These are phyloP conservation scores for Alternaria atra DNA, from an alignment of 2,329 filamentous ascomycete species.

Conservation along the genomic window DNA sequence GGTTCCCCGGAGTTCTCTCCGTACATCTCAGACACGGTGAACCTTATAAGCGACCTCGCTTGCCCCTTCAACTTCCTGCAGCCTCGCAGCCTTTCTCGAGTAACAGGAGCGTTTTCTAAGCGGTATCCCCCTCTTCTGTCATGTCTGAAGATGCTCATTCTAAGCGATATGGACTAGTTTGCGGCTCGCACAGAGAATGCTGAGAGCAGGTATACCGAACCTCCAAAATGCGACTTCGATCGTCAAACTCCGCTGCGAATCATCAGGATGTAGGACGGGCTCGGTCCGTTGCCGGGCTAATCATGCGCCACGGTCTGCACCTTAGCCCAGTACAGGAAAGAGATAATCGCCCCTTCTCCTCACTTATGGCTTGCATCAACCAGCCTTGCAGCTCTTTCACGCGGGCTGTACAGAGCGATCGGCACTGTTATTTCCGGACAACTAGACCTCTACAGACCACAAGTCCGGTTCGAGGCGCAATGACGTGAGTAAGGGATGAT, in stretches of 20 bases:
- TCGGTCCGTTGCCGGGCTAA: constrained; percentile 19
- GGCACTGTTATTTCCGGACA: background rate
- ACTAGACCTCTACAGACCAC: background rate
- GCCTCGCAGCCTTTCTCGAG: background rate
- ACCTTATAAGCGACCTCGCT: constrained; percentile 2
- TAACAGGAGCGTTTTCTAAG: constrained; percentile 1
- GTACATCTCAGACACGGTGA: background rate
- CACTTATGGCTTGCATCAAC: constrained; percentile 1
- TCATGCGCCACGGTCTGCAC: background rate
- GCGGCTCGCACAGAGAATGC: background rate
- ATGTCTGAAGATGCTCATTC: background rate
- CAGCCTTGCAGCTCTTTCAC: background rate
- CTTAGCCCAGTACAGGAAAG: background rate
- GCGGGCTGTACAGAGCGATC: background rate
- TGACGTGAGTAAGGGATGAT: background rate
- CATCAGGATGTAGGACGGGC: constrained; percentile 1
- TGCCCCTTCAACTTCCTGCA: background rate
- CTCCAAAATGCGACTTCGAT: background rate
- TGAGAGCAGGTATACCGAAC: constrained; percentile 1
- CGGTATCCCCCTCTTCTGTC: background rate
- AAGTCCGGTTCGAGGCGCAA: background rate
- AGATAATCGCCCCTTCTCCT: background rate
- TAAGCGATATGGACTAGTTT: background rate
- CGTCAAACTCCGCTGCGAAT: constrained; percentile 1
- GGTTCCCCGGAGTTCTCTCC: background rate